phyloP scores from a whole-genome alignment of 805 yeast genomes.

The Candida hispaniensis region DNA sequence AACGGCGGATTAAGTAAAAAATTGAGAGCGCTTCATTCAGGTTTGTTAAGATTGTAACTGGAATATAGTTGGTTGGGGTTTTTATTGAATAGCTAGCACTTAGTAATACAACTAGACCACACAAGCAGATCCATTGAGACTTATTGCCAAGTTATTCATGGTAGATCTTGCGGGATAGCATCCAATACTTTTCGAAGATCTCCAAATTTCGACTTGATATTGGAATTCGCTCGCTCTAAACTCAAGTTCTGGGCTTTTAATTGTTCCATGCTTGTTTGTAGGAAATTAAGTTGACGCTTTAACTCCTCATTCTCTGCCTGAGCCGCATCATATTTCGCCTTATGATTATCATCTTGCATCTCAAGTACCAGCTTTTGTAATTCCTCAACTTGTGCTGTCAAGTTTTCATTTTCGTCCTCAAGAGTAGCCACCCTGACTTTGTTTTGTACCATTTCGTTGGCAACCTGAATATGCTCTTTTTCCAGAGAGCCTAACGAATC shows the following conservation, averaged over 20 bases:
- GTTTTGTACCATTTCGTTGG: conserved; percentile 76
- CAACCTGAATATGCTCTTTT: conserved; percentile 74
- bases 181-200: conserved; percentile 14
- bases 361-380: too few species aligned
- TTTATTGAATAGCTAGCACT: too few species aligned
- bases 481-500: conserved; percentile 57
- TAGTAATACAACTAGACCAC: too few species aligned
- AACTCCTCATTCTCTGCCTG: conserved; percentile 8
- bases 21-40: too few species aligned
- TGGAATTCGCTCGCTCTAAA: conserved; percentile 8
- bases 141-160: too few species aligned
- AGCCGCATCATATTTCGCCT: conserved; percentile 9
- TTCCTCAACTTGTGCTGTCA: conserved; percentile 31
- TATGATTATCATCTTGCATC: too few species aligned
- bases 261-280: conserved; percentile 17
- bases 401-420: conserved; percentile 59
- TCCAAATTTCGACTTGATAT: conserved; percentile 13
- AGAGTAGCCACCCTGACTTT: conserved; percentile 66
- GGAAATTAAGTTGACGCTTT: conserved; percentile 4
- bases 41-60: too few species aligned
- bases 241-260: conserved; percentile 20
- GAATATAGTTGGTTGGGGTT: too few species aligned
- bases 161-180: conserved; percentile 10
- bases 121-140: too few species aligned
- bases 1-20: too few species aligned